Base-by-base conservation (phyloP, 2,329 filamentous ascomycete species). In the Cercospora sojina region DNA sequence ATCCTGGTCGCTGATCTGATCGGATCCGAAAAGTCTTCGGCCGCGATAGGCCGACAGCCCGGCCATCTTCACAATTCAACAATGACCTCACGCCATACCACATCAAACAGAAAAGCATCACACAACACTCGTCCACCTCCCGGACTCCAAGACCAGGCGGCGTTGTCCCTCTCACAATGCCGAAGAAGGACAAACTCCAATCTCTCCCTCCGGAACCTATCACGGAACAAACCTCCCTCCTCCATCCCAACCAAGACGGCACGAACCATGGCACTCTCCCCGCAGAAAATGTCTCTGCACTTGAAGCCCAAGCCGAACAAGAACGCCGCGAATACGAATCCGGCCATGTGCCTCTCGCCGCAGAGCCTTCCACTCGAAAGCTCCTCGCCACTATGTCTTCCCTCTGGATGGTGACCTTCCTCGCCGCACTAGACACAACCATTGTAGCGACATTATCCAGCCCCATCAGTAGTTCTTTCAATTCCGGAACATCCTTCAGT, bases 391-490 rank as follows among this genome's bases (percentile, higher is more conserved):
- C 84, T 12, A 78, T 86, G 75, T 74, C 78, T 1, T 82, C 80
- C 61, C 78, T 85, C 13, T 87, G 84, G 83, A 25, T 85, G 2
- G 82, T 83, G 5, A 83, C 84, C 1, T 87, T 87, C 69, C 80
- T 87, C 43, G 84, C 85, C 57, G 85, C 85, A 3, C 74, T 87
- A n/a, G 92, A 97, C 79, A 87, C 86, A 1, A 95, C 91, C 57
- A 90, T 97, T 69, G 91, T 96, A 71, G 92, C 93, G 8, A 97
- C 93, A 0, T 85, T 97, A 1, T 90, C 91, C 0, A 91, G 87
- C 0, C 91, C 93, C 7, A 96, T 97, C 69, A 91, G 91, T 25
- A 91, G 88, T 75, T 90, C 90, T 51, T 96, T 97, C 79, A 84
- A 89, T 66, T 96, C 91, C 0, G 86, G 96, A 29, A 90, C 89